Evolutionary conservation across 345 rosid species (phyloP).

Genomic region (Syzygium aromaticum): DNA sequence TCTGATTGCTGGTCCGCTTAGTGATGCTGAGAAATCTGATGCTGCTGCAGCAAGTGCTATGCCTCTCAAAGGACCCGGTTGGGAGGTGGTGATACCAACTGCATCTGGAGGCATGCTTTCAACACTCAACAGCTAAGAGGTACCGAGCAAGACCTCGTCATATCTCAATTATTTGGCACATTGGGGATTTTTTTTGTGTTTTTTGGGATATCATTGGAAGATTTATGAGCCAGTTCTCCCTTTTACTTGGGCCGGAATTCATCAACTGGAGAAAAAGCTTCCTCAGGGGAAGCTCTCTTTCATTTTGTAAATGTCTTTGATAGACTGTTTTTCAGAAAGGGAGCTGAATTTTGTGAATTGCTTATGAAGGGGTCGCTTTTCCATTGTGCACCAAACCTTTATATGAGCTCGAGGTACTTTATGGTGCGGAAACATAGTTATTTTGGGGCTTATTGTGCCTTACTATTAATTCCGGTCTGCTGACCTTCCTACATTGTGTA

Average conservation of each 20-base stretch:
- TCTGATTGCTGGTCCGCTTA: constrained; percentile 22
- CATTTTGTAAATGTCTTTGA: neutral
- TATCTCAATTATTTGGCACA: neutral
- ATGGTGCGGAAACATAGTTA: neutral
- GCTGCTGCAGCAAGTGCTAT: constrained; percentile 11
- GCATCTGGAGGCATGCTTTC: constrained; percentile 73
- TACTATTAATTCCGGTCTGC: neutral
- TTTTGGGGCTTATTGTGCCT: neutral
- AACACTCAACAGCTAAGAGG: constrained; percentile 51
- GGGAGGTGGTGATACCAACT: constrained; percentile 89
- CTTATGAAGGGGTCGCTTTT: neutral
- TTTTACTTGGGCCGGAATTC: neutral
- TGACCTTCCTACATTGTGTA: neutral
- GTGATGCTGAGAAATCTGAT: constrained; percentile 9
- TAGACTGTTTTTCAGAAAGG: neutral
- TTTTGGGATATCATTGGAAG: neutral
- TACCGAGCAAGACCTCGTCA: neutral
- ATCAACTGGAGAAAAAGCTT: neutral
- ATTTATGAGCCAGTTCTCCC: neutral
- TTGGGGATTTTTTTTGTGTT: neutral
- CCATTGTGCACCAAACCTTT: neutral
- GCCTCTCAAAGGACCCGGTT: constrained; percentile 88
- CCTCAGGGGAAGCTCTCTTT: neutral
- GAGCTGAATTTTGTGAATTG: constrained; percentile 1
- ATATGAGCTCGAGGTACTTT: neutral